phyloP scores from a whole-genome alignment of 306 rosid species.

The Ammopiptanthus mongolicus region DNA sequence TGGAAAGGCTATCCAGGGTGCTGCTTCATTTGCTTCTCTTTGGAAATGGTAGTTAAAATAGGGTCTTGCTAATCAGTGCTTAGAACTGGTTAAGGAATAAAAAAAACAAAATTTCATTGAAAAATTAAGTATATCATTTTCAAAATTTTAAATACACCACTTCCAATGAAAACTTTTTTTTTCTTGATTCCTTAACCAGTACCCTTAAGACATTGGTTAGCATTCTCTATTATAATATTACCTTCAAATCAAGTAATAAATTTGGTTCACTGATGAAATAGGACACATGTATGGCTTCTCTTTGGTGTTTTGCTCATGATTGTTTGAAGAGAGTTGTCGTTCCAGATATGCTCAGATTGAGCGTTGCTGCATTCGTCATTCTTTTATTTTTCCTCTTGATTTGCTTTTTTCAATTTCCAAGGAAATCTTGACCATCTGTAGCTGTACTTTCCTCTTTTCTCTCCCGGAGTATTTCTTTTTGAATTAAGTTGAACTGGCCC shows the following conservation, averaged over 20 bases:
- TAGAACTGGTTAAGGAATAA: no score
- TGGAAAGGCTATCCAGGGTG: not conserved
- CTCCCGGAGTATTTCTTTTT: not conserved
- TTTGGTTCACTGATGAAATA: slow-evolving; percentile 2
- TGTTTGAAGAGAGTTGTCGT: not conserved
- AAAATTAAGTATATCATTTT: no score
- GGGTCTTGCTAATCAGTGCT: no score
- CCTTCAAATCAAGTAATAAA: not conserved
- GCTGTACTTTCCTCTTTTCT: not conserved
- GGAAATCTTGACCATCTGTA: not conserved
- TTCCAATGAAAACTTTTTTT: no score
- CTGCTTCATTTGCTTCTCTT: not conserved
- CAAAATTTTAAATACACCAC: no score
- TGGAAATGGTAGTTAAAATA: not conserved
- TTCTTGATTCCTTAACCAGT: no score
- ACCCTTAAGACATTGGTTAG: no score
- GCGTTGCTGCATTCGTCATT: not conserved
- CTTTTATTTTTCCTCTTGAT: not conserved
- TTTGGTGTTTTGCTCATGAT: not conserved
- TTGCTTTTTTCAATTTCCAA: not conserved
- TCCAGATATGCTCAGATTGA: not conserved
- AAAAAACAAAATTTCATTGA: no score
- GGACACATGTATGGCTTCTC: not conserved
- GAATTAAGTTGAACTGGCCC: not conserved
- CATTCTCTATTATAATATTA: not conserved